Base-by-base conservation (phyloP, 768 basidiomycete species). In the Hericium coralloides region DNA sequence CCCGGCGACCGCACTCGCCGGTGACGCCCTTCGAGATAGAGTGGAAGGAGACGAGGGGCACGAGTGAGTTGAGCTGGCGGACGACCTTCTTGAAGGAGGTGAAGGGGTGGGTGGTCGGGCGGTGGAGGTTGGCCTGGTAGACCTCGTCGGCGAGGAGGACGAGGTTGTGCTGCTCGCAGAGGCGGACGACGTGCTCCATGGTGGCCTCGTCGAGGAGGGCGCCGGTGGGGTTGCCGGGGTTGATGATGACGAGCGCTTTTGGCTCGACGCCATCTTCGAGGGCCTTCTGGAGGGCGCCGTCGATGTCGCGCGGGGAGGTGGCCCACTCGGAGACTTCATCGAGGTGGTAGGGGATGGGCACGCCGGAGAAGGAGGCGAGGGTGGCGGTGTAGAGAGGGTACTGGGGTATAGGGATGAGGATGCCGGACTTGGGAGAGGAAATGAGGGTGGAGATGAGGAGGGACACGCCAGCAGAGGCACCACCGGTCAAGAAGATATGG, bases 181-280 rank as follows among this genome's bases (percentile, higher is more conserved):
- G 71, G 25, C 82, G 72, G n/a, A 97, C 83, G 57, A 99, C 79
- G 51, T 79, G 73, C 56, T 78, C 74, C 77, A 93, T 89, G 20
- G 88, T 89, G 26, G 70, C 61, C 57, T 81, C 76, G 60, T 84
- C 80, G 12, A 99, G 80, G 52, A 95, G 78, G 4, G 87, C 82
- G 43, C 95, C 97, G 0, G 97, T 98, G 20, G 97, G 95, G 74
- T 98, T 99, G 22, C 95, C 95, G 0, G 95, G 95, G 75, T 99
- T 99, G 78, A 99, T 98, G 65, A 99, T 82, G 60, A 98, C 95
- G 57, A 99, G 81, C 5, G 88, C 93, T 64, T 88, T 92, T 52
- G 92, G 78, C 5, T 72, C 70, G 26, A 80, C 74, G 61, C 85
- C 85, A 17, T 84, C 79, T 57, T 74, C 72, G 26, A 77, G 72